Evolutionary conservation across 768 basidiomycete genomes (phyloP).

Genomic region (Ramaria rubella): DNA sequence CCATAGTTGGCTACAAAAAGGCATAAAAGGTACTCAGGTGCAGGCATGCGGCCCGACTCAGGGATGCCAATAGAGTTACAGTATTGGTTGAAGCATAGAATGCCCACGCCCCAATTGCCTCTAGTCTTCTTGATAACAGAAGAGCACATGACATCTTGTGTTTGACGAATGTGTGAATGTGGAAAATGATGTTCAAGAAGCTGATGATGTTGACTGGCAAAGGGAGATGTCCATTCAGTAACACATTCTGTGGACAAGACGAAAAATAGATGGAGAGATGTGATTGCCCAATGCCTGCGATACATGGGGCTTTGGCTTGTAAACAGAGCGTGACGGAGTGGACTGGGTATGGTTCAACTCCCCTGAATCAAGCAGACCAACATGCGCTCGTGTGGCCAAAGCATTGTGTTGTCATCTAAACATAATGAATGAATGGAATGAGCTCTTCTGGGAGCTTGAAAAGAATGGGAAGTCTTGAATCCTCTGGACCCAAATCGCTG

Average conservation of each 20-base stretch:
- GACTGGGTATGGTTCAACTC: not conserved
- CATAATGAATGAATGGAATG: not conserved
- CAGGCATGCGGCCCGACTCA: constrained; percentile 26
- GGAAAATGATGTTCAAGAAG: not conserved
- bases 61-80: constrained; percentile 30
- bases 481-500: not conserved
- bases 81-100: too few species aligned
- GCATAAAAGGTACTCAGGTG: constrained; percentile 21
- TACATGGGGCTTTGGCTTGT: not conserved
- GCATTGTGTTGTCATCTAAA: not conserved
- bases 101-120: constrained; percentile 27
- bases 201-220: not conserved
- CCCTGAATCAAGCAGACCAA: too few species aligned
- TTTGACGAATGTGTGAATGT: not conserved
- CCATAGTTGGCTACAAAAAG: constrained; percentile 25
- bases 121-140: not conserved
- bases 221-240: not conserved
- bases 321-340: not conserved
- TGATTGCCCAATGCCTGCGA: not conserved
- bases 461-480: not conserved
- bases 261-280: not conserved
- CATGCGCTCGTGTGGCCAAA: too few species aligned
- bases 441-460: not conserved
- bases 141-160: not conserved
- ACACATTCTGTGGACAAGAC: not conserved